Evolutionary conservation across 371 early-diverging fungal species (phyloP).

Genomic region (Lichtheimia ramosa): DNA sequence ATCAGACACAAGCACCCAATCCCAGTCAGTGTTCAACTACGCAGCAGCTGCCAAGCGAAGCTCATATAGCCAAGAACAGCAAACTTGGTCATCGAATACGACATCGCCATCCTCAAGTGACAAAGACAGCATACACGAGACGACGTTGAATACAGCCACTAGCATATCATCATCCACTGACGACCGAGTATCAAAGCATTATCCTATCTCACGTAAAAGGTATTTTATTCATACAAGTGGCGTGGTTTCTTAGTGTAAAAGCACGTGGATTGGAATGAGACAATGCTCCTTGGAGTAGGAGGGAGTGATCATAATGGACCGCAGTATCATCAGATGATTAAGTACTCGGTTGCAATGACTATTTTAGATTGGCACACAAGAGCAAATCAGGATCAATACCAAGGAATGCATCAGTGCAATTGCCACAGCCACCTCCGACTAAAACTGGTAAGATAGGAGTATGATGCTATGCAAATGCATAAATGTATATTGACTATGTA

Average conservation of each 20-base stretch:
- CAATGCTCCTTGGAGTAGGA: too few relatives aligned
- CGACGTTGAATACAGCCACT: background rate
- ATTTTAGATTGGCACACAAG: background rate
- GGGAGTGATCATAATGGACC: background rate
- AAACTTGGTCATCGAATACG: background rate
- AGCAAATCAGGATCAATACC: conserved; percentile 6
- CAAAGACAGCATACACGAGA: background rate
- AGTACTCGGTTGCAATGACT: background rate
- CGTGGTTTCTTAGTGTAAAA: too few relatives aligned
- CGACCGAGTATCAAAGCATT: background rate
- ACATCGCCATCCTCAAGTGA: background rate
- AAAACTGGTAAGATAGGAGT: conserved; percentile 28
- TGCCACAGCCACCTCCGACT: conserved; percentile 41
- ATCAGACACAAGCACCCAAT: conserved; percentile 28
- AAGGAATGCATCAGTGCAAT: conserved; percentile 39
- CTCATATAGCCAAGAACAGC: conserved; percentile 26
- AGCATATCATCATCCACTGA: background rate
- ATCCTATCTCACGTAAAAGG: background rate
- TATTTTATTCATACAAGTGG: background rate
- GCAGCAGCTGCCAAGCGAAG: conserved; percentile 46
- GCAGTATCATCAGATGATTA: background rate
- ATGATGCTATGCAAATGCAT: too few relatives aligned
- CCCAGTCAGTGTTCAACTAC: conserved; percentile 44
- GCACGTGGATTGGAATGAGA: too few relatives aligned
- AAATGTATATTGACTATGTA: background rate